phyloP scores from a whole-genome alignment of 257 asterid genomes.

The Solanum lignicaule region DNA sequence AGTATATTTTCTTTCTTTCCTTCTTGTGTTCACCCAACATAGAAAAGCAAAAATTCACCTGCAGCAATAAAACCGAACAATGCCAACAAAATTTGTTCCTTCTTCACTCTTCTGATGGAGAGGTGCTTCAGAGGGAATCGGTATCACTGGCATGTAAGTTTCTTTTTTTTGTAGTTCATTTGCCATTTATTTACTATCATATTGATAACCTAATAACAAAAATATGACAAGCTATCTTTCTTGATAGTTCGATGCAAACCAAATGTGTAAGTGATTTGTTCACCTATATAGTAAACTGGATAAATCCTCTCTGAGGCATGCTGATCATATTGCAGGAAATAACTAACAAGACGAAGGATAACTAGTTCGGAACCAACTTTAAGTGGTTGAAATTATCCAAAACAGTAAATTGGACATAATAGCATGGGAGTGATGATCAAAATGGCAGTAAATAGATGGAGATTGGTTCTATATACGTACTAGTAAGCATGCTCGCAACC shows the following conservation, averaged over 20 bases:
- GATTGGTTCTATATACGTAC: constrained; percentile 35
- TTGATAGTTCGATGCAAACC: background rate
- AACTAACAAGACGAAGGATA: background rate
- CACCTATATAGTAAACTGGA: background rate
- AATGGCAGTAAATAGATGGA: constrained; percentile 5
- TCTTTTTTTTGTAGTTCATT: background rate
- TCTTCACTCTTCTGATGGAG: background rate
- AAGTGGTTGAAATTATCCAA: background rate
- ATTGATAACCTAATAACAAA: background rate
- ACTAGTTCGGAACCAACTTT: background rate
- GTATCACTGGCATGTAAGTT: background rate
- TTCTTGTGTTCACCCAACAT: background rate
- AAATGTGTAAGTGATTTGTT: background rate
- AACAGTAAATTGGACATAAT: background rate
- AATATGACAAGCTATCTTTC: background rate
- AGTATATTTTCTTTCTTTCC: background rate
- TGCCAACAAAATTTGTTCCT: background rate
- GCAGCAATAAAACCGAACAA: background rate
- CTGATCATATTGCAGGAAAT: background rate
- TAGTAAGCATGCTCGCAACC: constrained; percentile 99
- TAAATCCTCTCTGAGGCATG: background rate
- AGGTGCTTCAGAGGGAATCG: background rate
- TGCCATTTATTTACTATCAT: background rate
- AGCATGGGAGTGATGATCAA: background rate
- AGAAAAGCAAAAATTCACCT: background rate